Evolutionary conservation across 139 green algal genomes (phyloP).

Genomic region (Desmodesmus armatus): DNA sequence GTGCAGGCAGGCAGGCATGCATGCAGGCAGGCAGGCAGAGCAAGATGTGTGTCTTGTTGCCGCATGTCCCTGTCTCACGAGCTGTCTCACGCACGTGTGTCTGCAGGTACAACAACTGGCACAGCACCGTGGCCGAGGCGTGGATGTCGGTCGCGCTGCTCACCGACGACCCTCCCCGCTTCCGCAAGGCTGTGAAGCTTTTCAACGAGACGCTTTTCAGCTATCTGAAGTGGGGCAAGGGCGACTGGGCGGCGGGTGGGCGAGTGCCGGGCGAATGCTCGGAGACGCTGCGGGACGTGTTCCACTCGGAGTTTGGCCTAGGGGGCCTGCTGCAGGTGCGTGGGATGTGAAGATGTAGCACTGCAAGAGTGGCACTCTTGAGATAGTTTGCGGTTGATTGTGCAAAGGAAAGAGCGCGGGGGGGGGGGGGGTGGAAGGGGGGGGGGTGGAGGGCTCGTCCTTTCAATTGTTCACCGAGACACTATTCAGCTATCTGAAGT

Average conservation of each 20-base stretch:
- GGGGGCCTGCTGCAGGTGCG: slow-evolving; percentile 12
- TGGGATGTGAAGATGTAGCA: too few species aligned
- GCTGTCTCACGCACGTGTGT: too few species aligned
- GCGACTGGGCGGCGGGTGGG: neutral
- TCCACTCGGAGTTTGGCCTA: slow-evolving; percentile 32
- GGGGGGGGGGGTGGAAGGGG: too few species aligned
- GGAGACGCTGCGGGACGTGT: slow-evolving; percentile 41
- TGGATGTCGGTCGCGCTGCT: slow-evolving; percentile 37
- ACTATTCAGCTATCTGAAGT: slow-evolving; percentile 20
- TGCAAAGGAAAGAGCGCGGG: too few species aligned
- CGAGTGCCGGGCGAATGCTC: slow-evolving; percentile 22
- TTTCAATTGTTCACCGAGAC: slow-evolving; percentile 9
- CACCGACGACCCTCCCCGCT: neutral
- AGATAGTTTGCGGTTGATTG: too few species aligned
- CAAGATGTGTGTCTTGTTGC: too few species aligned
- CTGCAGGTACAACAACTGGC: too few species aligned
- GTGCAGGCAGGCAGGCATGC: neutral
- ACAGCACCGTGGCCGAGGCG: slow-evolving; percentile 16
- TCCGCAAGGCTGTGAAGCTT: neutral
- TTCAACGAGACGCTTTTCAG: neutral
- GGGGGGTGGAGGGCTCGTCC: too few species aligned
- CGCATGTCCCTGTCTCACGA: too few species aligned
- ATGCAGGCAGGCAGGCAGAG: too few species aligned
- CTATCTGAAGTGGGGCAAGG: slow-evolving; percentile 35
- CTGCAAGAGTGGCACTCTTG: too few species aligned